phyloP scores from a whole-genome alignment of 2,329 filamentous ascomycete genomes.

The Xylariaceae sp. region DNA sequence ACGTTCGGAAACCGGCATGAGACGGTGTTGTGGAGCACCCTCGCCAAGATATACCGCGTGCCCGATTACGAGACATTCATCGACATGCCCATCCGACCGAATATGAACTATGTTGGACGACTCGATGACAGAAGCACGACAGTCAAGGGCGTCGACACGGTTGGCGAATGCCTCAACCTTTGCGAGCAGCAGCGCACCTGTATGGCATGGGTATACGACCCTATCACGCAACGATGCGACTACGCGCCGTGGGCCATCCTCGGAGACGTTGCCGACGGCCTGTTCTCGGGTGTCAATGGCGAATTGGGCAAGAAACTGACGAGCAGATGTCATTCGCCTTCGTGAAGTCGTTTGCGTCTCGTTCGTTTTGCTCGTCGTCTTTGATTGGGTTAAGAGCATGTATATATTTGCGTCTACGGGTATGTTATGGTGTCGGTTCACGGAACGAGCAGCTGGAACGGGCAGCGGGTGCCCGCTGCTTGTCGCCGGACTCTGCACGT shows the following conservation, averaged over 20 bases:
- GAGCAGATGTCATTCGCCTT: constrained; percentile 26
- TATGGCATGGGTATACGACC: constrained; percentile 49
- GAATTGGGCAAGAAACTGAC: constrained; percentile 26
- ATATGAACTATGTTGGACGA: constrained; percentile 48
- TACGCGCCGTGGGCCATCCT: constrained; percentile 47
- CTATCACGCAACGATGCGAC: constrained; percentile 37
- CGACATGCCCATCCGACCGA: constrained; percentile 33
- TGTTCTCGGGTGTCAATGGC: constrained; percentile 38
- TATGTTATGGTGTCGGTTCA: constrained; percentile 17
- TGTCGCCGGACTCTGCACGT: constrained; percentile 8
- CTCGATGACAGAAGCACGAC: constrained; percentile 40
- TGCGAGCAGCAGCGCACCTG: constrained; percentile 41
- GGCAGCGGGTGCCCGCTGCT: constrained; percentile 5
- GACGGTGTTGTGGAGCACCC: constrained; percentile 46
- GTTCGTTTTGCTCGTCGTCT: not conserved
- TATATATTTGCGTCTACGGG: constrained; percentile 16
- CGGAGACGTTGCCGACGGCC: constrained; percentile 34
- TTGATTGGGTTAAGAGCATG: constrained; percentile 11
- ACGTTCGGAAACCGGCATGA: constrained; percentile 36
- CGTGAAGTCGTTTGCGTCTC: constrained; percentile 5
- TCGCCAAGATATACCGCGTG: constrained; percentile 46
- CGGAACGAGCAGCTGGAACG: constrained; percentile 15
- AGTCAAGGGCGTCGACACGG: constrained; percentile 34
- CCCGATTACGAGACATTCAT: constrained; percentile 37
- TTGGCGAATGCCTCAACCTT: constrained; percentile 40